phyloP scores from a whole-genome alignment of 1,284 basidiomycete genomes.

The Heliocybe sulcata region DNA sequence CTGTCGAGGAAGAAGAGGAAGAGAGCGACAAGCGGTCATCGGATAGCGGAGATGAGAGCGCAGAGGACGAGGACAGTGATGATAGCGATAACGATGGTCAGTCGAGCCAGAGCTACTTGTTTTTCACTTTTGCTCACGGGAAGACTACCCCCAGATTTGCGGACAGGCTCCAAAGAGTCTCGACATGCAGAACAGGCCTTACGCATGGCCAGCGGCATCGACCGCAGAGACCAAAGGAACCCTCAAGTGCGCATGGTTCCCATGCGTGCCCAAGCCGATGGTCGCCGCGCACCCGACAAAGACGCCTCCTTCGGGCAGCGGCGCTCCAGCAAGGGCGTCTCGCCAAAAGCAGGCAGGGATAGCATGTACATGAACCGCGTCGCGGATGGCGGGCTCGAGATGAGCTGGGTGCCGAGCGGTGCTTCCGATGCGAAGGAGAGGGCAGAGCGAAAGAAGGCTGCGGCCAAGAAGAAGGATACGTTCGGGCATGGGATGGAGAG shows the following conservation, averaged over 20 bases:
- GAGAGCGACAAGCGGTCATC: conserved; percentile 59
- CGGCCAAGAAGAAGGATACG: conserved; percentile 39
- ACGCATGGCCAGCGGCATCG: neutral
- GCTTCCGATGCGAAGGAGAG: conserved; percentile 21
- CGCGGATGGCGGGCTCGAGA: conserved; percentile 54
- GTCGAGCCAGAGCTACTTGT: neutral
- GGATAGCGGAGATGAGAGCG: neutral
- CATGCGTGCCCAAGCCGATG: conserved; percentile 39
- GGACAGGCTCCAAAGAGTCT: neutral
- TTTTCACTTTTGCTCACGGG: neutral
- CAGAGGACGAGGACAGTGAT: neutral
- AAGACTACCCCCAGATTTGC: neutral
- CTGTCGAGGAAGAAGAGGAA: conserved; percentile 86
- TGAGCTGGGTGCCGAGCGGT: conserved; percentile 55
- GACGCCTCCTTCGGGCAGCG: conserved; percentile 67
- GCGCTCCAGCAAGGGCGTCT: conserved; percentile 20
- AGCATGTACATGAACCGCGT: conserved; percentile 11
- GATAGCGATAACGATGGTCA: neutral
- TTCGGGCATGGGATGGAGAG: conserved; percentile 86
- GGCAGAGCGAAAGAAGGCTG: conserved; percentile 35
- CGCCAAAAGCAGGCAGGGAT: neutral
- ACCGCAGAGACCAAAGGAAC: conserved; percentile 23
- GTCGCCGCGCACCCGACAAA: conserved; percentile 30
- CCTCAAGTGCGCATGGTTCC: conserved; percentile 56
- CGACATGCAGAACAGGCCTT: neutral